phyloP scores from a whole-genome alignment of 768 basidiomycete species.

The Amanita polypyramis region DNA sequence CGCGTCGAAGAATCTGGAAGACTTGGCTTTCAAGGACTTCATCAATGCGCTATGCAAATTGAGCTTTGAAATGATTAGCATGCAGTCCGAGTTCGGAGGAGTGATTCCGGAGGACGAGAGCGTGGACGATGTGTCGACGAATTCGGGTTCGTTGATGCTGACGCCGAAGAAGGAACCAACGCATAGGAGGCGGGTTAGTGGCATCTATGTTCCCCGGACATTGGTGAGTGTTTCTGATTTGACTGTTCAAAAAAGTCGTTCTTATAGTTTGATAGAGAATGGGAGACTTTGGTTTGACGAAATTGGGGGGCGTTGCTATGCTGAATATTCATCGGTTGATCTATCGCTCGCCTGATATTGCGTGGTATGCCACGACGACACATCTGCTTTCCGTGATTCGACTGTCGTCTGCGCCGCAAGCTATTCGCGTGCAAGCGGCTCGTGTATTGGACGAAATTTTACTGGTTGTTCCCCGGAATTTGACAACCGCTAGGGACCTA shows the following conservation, averaged over 20 bases:
- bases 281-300: conserved; percentile 89
- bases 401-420: conserved; percentile 56
- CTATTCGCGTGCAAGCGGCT: conserved; percentile 83
- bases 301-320: conserved; percentile 67
- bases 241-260: background rate
- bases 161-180: conserved; percentile 31
- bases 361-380: conserved; percentile 72
- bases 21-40: conserved; percentile 73
- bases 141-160: conserved; percentile 21
- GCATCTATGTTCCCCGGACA: conserved; percentile 75
- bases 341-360: conserved; percentile 69
- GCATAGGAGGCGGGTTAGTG: conserved; percentile 71
- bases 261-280: conserved; percentile 46
- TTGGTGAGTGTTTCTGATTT: conserved; percentile 38
- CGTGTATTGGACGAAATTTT: conserved; percentile 81
- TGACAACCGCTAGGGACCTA: conserved; percentile 46
- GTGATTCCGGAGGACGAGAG: conserved; percentile 25
- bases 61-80: conserved; percentile 87
- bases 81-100: conserved; percentile 49
- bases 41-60: conserved; percentile 69
- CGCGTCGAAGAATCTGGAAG: conserved; percentile 73
- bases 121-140: conserved; percentile 24
- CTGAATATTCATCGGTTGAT: conserved; percentile 86
- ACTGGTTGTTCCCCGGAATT: conserved; percentile 62
- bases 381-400: conserved; percentile 76